A percentile compares a stretch with the other conserved stretches of the same genome.
phyloP scores from a whole-genome alignment of 2,329 filamentous ascomycete species.

The Sporothrix humicola region DNA sequence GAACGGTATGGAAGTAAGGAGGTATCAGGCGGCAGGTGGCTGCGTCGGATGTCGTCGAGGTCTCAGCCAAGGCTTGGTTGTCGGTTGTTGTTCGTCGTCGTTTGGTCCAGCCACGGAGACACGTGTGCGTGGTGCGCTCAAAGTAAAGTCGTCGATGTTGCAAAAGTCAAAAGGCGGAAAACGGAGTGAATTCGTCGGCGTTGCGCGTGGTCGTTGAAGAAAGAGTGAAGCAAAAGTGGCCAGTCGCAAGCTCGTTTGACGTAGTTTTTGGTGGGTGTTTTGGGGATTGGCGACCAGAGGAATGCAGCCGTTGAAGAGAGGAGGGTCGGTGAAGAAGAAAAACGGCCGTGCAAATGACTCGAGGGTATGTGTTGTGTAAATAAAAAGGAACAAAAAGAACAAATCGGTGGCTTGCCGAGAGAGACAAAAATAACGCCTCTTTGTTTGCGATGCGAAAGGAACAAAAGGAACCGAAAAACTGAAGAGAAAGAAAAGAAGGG shows the following conservation, averaged over 20 bases:
- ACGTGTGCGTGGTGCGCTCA: not conserved
- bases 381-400: not conserved
- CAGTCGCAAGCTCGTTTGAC: conserved; percentile 15
- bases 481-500: not conserved
- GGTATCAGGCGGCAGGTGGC: not conserved
- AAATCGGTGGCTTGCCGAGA: conserved; percentile 20
- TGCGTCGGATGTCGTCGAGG: conserved; percentile 9
- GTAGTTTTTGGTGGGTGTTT: not conserved
- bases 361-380: conserved; percentile 10
- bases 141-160: not conserved
- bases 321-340: conserved; percentile 8
- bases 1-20: not conserved
- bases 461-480: not conserved
- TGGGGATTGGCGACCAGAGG: not conserved
- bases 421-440: not conserved
- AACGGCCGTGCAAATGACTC: conserved; percentile 14
- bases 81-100: not conserved
- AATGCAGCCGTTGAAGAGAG: conserved; percentile 8
- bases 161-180: too few relatives aligned
- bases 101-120: conserved; percentile 4
- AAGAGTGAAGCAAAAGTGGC: conserved; percentile 18
- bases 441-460: conserved; percentile 3
- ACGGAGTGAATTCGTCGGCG: not conserved
- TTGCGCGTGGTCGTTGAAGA: conserved; percentile 12
- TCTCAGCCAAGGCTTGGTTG: not conserved